A percentile compares a stretch with the other conserved stretches of the same genome.
Conservation (phyloP, 352 stramenopile genomes). For the Pythium rishiriense region DNA sequence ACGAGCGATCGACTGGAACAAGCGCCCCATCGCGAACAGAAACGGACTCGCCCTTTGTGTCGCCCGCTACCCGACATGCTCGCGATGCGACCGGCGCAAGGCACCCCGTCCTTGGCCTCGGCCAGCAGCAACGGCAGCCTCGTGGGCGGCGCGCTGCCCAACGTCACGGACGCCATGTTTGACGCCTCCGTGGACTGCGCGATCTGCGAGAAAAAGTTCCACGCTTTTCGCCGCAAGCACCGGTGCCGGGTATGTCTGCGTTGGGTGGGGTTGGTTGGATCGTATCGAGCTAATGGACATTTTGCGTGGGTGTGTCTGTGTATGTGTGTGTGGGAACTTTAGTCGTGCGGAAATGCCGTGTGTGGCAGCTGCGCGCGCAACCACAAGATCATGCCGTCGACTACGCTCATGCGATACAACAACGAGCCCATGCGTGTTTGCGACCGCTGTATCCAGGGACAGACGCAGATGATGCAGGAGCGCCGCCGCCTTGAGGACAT, state of each 20-base stretch:
- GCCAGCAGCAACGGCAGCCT: conserved; percentile 15
- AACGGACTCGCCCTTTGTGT: not conserved
- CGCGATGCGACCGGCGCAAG: conserved; percentile 17
- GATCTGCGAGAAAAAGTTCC: conserved; percentile 85
- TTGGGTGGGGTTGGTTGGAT: too few relatives aligned
- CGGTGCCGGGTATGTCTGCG: conserved; percentile 57
- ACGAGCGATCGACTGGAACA: conserved; percentile 2
- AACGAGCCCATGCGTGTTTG: conserved; percentile 84
- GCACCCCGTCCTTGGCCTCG: conserved; percentile 13
- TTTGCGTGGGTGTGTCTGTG: not conserved
- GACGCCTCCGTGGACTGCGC: conserved; percentile 67
- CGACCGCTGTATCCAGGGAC: conserved; percentile 73
- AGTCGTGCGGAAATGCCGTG: conserved; percentile 81
- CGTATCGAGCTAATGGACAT: not conserved
- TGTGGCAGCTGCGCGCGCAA: conserved; percentile 73
- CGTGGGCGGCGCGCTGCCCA: conserved; percentile 17
- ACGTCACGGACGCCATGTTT: conserved; percentile 35
- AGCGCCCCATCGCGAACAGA: too few relatives aligned
- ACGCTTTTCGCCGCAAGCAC: conserved; percentile 84
- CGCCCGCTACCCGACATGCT: too few relatives aligned
- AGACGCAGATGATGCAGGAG: conserved; percentile 76
- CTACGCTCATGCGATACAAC: conserved; percentile 66
- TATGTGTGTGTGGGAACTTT: not conserved
- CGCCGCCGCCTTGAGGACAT: conserved; percentile 67
- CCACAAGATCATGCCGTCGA: conserved; percentile 73